Percentiles rank a stretch among this genome's conserved stretches.
Conservation (phyloP, 2,329 filamentous ascomycete species). For the Dichotomopilus funicola region DNA sequence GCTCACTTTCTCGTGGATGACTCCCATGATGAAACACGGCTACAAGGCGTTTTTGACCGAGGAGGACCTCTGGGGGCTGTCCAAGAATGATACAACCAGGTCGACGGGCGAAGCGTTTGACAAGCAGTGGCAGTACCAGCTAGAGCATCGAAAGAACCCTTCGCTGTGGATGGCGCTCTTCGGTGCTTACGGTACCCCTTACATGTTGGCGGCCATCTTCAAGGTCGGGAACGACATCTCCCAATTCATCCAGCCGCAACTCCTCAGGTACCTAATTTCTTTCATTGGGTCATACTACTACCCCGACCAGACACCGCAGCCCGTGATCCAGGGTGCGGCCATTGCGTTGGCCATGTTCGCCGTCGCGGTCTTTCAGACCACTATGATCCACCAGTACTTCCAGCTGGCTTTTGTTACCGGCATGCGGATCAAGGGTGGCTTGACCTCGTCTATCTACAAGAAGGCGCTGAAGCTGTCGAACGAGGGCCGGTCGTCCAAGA, state of each 20-base stretch:
- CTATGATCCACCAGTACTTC: constrained; percentile 94
- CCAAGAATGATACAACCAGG: constrained; percentile 71
- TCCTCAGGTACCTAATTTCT: constrained; percentile 73
- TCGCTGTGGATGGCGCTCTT: constrained; percentile 84
- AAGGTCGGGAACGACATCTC: constrained; percentile 83
- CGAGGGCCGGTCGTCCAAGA: constrained; percentile 81
- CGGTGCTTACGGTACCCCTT: constrained; percentile 77
- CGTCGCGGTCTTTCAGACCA: constrained; percentile 79
- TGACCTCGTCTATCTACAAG: constrained; percentile 86
- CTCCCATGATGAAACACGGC: constrained; percentile 90
- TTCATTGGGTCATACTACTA: constrained; percentile 73
- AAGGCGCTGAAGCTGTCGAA: constrained; percentile 89
- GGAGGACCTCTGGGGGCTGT: constrained; percentile 90
- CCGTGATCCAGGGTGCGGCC: constrained; percentile 73
- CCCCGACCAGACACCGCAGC: constrained; percentile 54
- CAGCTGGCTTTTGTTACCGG: constrained; percentile 90
- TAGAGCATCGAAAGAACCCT: constrained; percentile 61
- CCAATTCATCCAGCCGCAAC: constrained; percentile 84
- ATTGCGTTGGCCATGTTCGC: constrained; percentile 91
- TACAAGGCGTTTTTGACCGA: constrained; percentile 90
- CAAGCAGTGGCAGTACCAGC: constrained; percentile 67
- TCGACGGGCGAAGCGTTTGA: constrained; percentile 65
- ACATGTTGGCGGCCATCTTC: constrained; percentile 73
- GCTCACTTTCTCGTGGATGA: constrained; percentile 98
- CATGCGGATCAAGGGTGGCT: constrained; percentile 89